phyloP scores from a whole-genome alignment of 345 rosid genomes.

The Camelina hispida region DNA sequence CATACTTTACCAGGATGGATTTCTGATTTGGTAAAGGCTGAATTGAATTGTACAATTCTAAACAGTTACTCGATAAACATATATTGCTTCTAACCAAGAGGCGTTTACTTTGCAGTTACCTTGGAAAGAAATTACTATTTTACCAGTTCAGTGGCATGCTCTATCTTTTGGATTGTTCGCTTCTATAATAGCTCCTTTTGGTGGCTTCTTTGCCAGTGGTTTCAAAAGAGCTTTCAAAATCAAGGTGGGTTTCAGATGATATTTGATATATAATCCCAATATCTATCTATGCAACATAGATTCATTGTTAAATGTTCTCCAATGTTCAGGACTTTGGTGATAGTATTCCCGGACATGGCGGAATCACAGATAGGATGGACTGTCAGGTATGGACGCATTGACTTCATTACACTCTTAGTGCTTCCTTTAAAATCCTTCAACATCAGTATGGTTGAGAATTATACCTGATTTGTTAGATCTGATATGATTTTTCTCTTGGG shows the following conservation, averaged over 20 bases:
- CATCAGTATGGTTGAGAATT: background rate
- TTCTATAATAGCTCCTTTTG: slow-evolving; percentile 95
- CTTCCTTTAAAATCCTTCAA: background rate
- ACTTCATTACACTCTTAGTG: background rate
- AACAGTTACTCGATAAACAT: background rate
- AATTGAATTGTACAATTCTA: background rate
- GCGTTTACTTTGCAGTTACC: slow-evolving; percentile 57
- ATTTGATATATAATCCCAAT: background rate
- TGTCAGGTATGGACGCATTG: slow-evolving; percentile 60
- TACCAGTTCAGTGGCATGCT: slow-evolving; percentile 95
- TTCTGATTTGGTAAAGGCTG: slow-evolving; percentile 66
- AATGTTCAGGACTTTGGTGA: slow-evolving; percentile 51
- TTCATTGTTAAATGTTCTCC: slow-evolving; percentile 2
- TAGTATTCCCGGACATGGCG: slow-evolving; percentile 98
- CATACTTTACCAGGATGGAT: slow-evolving; percentile 62
- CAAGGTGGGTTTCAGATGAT: slow-evolving; percentile 57
- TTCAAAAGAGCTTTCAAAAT: slow-evolving; percentile 93
- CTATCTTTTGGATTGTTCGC: slow-evolving; percentile 87
- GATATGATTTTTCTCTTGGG: background rate
- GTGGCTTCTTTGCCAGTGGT: slow-evolving; percentile 98
- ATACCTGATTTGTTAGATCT: background rate
- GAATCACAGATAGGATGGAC: slow-evolving; percentile 95
- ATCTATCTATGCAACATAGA: background rate
- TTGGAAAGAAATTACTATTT: slow-evolving; percentile 73
- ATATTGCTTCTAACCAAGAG: background rate